Conservation (phyloP, 2,329 filamentous ascomycete species). For the Incumbomyces delicatus region DNA sequence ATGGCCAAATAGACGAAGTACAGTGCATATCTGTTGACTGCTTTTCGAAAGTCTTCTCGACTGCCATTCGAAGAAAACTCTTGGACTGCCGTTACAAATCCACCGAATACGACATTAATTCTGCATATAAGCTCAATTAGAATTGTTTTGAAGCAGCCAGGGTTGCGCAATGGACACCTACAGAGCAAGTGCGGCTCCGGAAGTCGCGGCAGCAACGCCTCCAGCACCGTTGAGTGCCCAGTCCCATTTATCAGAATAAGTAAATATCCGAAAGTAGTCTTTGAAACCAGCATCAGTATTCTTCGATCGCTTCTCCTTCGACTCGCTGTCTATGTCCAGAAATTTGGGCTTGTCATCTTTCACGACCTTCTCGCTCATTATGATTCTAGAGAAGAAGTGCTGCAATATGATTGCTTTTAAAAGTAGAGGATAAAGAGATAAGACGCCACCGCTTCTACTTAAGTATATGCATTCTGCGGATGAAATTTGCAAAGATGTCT, state of each 20-base stretch:
- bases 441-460: no score
- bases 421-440: no score
- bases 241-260: slow-evolving; percentile 18
- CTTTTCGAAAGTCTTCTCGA: slow-evolving; percentile 16
- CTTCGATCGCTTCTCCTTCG: neutral
- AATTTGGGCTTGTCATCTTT: neutral
- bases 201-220: slow-evolving; percentile 18
- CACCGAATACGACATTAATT: slow-evolving; percentile 31
- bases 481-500: no score
- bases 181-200: slow-evolving; percentile 24
- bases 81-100: slow-evolving; percentile 23
- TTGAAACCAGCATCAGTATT: slow-evolving; percentile 1
- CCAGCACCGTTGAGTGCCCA: slow-evolving; percentile 16
- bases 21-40: slow-evolving; percentile 18
- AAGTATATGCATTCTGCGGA: no score
- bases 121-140: neutral
- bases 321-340: neutral
- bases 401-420: no score
- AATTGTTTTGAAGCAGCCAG: no score
- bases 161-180: neutral
- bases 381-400: neutral
- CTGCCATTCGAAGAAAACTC: slow-evolving; percentile 15
- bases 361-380: neutral
- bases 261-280: slow-evolving; percentile 13
- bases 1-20: slow-evolving; percentile 31